A percentile compares a stretch with the other conserved stretches of the same genome.
These are phyloP conservation scores for Calonectria pseudoreteaudii DNA, from an alignment of 2,329 filamentous ascomycete genomes.

Conservation along the genomic window DNA sequence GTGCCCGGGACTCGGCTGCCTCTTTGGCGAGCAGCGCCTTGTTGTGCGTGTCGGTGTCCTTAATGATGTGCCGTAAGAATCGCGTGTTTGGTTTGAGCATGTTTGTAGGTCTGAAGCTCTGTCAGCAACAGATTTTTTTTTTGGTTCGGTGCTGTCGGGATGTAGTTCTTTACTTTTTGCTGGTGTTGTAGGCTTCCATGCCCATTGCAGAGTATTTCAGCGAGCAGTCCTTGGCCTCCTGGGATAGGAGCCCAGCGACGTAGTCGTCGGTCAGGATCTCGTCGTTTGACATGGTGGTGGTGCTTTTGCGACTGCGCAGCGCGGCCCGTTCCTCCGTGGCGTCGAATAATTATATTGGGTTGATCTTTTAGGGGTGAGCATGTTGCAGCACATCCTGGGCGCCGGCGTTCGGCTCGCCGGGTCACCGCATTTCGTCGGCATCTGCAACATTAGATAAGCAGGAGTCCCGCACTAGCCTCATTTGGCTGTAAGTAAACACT, in stretches of 20 bases:
- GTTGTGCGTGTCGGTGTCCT: slow-evolving; percentile 90
- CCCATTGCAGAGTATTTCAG: slow-evolving; percentile 81
- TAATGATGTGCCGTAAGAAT: slow-evolving; percentile 89
- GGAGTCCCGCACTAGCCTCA: slow-evolving; percentile 37
- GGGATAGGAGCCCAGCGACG: slow-evolving; percentile 81
- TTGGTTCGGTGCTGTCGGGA: slow-evolving; percentile 4
- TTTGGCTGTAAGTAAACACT: slow-evolving; percentile 56
- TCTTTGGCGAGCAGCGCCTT: slow-evolving; percentile 86
- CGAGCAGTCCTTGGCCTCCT: slow-evolving; percentile 81
- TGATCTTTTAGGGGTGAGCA: neutral
- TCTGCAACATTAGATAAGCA: slow-evolving; percentile 34
- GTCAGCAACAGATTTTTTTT: slow-evolving; percentile 30
- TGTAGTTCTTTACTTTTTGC: slow-evolving; percentile 59
- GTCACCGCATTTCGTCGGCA: slow-evolving; percentile 32
- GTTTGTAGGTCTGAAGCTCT: slow-evolving; percentile 65
- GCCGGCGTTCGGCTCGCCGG: neutral
- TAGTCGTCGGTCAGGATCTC: slow-evolving; percentile 79
- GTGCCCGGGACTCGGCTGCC: slow-evolving; percentile 79
- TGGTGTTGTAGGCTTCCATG: slow-evolving; percentile 70
- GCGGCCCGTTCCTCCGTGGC: neutral
- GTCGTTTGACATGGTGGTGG: slow-evolving; percentile 54
- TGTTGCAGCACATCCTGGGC: neutral
- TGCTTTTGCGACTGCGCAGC: neutral
- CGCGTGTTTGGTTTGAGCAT: slow-evolving; percentile 91
- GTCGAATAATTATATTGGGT: neutral